Base-by-base conservation (phyloP, 2,329 filamentous ascomycete genomes). In the Epichloe aotearoae region DNA sequence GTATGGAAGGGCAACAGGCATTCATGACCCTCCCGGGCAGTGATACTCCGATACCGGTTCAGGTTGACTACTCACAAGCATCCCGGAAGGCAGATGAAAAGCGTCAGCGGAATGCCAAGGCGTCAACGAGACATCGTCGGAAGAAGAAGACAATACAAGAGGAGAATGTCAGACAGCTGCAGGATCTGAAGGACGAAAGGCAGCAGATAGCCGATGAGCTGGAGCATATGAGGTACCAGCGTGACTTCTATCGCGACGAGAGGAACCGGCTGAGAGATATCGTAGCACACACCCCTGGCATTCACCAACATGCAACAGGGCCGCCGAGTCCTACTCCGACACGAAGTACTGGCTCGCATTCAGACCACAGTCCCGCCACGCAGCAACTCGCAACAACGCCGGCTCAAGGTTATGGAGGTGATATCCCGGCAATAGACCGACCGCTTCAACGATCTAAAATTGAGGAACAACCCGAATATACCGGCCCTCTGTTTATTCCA, bases 1-100 rank as follows among this genome's bases (percentile, higher is more conserved):
- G 57, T 12, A 51, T 61, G 17, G 65, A 69, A 39, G 64, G 63
- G 23, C 66, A 68, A 41, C 65, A 69, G 47, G 66, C 65, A n/a
- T 66, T 61, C 47, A 66, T 69, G 64, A 63, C 63, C 11, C 54
- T 69, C 10, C 67, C 68, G 4, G 66, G 67, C 17, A 66, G 60
- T 36, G 66, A 67, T 34, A 62, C 61, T 5, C 64, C 66, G 3
- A 75, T 80, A 41, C 66, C 73, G 10, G 80, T 90, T 46, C 82
- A 83, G 14, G 81, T 91, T 10, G 88, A 95, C 62, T 81, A 86
- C 42, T 84, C 88, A 57, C 84, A 88, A 59, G 88, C 84, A 12
- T 94, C 88, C 12, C 84, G 83, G 57, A 81, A 87, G 59, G 86
- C 87, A 39, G 86, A 93, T 60, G 87, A 94, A 65, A 95, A 93